These are phyloP conservation scores for Leptoxyphium fumago DNA, from an alignment of 2,329 filamentous ascomycete genomes.

Conservation along the genomic window DNA sequence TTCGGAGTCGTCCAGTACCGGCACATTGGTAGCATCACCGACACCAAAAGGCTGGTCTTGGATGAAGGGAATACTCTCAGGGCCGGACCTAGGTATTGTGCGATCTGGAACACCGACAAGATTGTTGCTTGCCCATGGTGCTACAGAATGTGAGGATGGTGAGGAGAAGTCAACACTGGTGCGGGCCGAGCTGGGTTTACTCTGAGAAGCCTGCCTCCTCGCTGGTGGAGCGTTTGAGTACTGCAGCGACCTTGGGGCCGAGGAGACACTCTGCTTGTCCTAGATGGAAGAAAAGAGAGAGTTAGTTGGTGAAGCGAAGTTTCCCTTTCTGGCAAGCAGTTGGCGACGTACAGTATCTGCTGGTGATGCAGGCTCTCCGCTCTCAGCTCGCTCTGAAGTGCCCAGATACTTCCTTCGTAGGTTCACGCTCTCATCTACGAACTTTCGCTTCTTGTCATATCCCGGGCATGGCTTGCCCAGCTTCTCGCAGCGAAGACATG, in stretches of 20 bases:
- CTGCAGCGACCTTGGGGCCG: background rate
- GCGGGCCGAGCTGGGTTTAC: background rate
- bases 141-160: background rate
- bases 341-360: background rate
- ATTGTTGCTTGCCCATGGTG: constrained; percentile 1
- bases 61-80: background rate
- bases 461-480: constrained; percentile 21
- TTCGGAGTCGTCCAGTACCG: background rate
- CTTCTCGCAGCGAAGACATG: constrained; percentile 20
- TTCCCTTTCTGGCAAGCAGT: background rate
- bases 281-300: background rate
- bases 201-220: background rate
- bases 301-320: background rate
- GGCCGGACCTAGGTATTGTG: background rate
- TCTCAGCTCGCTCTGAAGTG: background rate
- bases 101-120: background rate
- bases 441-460: constrained; percentile 23
- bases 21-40: background rate
- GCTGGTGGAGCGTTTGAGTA: background rate
- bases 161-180: background rate
- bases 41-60: background rate
- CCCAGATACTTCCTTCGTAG: constrained; percentile 18
- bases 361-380: background rate
- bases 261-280: background rate
- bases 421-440: constrained; percentile 19